Base-by-base conservation (phyloP, 345 rosid species). In the Euphorbia tirucalli region DNA sequence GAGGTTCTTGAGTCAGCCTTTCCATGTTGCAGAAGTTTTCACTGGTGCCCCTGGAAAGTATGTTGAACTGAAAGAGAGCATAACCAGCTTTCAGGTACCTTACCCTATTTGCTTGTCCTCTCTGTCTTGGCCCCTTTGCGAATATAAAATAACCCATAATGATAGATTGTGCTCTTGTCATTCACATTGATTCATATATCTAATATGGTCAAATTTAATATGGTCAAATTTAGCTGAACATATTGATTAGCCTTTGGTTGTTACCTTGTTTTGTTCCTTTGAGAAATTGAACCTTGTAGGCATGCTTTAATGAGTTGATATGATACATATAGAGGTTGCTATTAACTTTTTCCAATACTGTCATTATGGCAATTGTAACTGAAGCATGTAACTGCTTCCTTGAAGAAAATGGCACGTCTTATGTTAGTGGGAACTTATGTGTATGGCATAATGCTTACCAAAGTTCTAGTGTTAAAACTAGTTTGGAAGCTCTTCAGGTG, bases 1-100 rank as follows among this genome's bases (percentile, higher is more conserved):
- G 74, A 89, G 88, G 74, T 96, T 96, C 87, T 86, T 93, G 89
- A 96, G 98, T 77, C 97, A 93, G 85, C 98, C 99, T 25, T 96
- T 93, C 98, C 98, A 96, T 46, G 97, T 96, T 19, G 98, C 99
- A 25, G 99, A 96, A 76, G 97, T 96, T 44, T 96, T 95, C 88
- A 96, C 98, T 0, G 99, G 99, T 82, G 97, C 98, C 72, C 91
- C 97, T 32, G 98, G 99, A 62, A 96, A 96, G 75, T 96, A 93
- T 57, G 99, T 96, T 0, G 99, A 96, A 56, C 86, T 96, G 85
- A 91, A 96, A 57, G 99, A 92, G 84, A 86, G 89, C 85, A 81
- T 95, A 52, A 27, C 58, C 79, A 96, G 99, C 74, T 96, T 96
- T 93, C 99, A 96, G 99, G 99, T 88, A 73, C 65, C 35, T 55